Percentiles rank a stretch among this genome's conserved stretches.
Evolutionary conservation across 2,329 filamentous ascomycete genomes (phyloP).

Genomic region (Aspergillus fischeri): DNA sequence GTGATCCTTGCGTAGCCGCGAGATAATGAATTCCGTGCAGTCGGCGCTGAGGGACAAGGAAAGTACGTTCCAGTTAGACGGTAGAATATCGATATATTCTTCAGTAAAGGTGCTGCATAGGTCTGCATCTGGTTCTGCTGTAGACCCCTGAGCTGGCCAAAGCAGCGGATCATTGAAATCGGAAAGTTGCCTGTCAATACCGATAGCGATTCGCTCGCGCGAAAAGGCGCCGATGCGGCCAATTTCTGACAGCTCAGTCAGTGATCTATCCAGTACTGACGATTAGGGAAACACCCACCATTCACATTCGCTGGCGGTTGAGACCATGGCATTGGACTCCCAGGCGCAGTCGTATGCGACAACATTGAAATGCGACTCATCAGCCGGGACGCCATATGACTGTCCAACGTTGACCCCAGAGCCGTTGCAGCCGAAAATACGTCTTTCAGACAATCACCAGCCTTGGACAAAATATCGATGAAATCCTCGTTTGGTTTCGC

Average conservation of each 20-base stretch:
- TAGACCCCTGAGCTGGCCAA: conserved; percentile 43
- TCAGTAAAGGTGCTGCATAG: conserved; percentile 66
- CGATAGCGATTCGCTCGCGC: conserved; percentile 37
- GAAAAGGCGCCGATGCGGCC: conserved; percentile 40
- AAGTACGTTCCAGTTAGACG: conserved; percentile 75
- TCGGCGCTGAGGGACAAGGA: conserved; percentile 81
- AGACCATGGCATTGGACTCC: conserved; percentile 20
- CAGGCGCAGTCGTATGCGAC: conserved; percentile 37
- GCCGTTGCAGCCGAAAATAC: conserved; percentile 31
- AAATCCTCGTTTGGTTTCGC: conserved; percentile 33
- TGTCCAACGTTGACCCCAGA: conserved; percentile 38
- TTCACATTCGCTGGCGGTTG: conserved; percentile 36
- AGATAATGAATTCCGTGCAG: conserved; percentile 79
- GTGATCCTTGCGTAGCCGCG: conserved; percentile 71
- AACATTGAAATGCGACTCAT: conserved; percentile 42
- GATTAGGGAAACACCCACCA: conserved; percentile 22
- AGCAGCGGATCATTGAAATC: conserved; percentile 43
- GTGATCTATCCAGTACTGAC: background rate
- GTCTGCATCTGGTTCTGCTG: conserved; percentile 15
- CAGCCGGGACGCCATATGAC: conserved; percentile 35
- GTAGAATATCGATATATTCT: conserved; percentile 82
- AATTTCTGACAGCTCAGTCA: conserved; percentile 29
- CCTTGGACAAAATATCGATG: conserved; percentile 33
- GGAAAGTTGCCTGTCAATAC: conserved; percentile 44
- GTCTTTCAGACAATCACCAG: conserved; percentile 29